Percentiles rank a stretch among this genome's conserved stretches.
Evolutionary conservation across 2,329 filamentous ascomycete genomes (phyloP).

Genomic region (Fusarium bulbicola): DNA sequence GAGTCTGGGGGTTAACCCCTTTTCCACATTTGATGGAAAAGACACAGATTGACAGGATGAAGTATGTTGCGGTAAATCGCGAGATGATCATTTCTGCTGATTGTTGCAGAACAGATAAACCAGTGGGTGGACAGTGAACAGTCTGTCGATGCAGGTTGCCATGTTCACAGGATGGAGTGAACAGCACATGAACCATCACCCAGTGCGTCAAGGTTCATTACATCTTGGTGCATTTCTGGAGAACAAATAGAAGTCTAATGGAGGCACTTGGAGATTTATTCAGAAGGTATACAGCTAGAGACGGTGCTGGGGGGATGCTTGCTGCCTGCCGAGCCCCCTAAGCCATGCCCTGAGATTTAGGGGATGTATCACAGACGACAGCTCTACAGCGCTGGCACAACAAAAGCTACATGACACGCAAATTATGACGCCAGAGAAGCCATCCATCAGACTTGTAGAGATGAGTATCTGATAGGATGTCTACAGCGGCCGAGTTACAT

Average conservation of each 20-base stretch:
- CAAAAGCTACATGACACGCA: background rate
- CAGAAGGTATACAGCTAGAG: background rate
- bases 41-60: background rate
- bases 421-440: background rate
- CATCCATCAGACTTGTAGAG: too few relatives aligned
- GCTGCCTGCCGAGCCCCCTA: background rate
- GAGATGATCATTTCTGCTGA: background rate
- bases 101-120: background rate
- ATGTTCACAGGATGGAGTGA: background rate
- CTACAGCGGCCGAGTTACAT: background rate
- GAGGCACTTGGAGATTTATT: background rate
- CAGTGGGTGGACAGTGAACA: background rate
- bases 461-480: too few relatives aligned
- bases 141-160: background rate
- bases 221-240: background rate
- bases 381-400: background rate
- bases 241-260: background rate
- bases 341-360: background rate
- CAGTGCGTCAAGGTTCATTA: background rate
- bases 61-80: too few relatives aligned
- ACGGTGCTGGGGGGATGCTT: background rate
- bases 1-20: background rate
- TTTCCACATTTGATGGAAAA: background rate
- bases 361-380: background rate
- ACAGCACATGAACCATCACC: background rate